A percentile compares a stretch with the other conserved stretches of the same genome.
phyloP scores from a whole-genome alignment of 179 eudicot species.

The Silene noctiflora region DNA sequence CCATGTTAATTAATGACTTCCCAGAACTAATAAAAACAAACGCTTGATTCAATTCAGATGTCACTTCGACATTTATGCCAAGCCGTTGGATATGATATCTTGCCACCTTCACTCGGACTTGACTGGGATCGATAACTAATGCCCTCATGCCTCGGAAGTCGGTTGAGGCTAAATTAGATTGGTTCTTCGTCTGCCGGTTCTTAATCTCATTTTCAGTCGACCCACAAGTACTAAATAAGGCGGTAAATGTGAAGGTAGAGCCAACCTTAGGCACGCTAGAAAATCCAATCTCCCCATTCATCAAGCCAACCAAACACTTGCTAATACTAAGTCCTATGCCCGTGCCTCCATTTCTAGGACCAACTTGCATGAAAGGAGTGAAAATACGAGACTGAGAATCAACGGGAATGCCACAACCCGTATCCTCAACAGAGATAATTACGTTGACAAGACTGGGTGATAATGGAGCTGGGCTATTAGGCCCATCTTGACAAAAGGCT shows the following conservation, averaged over 20 bases:
- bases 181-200: slow-evolving; percentile 34
- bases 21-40: slow-evolving; percentile 33
- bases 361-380: slow-evolving; percentile 84
- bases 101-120: slow-evolving; percentile 70
- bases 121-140: slow-evolving; percentile 59
- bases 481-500: slow-evolving; percentile 39
- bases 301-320: slow-evolving; percentile 77
- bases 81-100: slow-evolving; percentile 71
- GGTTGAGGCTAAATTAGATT: slow-evolving; percentile 35
- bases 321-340: slow-evolving; percentile 90
- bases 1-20: slow-evolving; percentile 37
- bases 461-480: slow-evolving; percentile 18
- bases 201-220: slow-evolving; percentile 36
- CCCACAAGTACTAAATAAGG: slow-evolving; percentile 40
- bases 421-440: slow-evolving; percentile 77
- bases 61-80: slow-evolving; percentile 64
- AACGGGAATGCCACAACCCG: slow-evolving; percentile 72
- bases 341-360: slow-evolving; percentile 68
- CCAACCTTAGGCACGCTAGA: slow-evolving; percentile 53
- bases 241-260: slow-evolving; percentile 74
- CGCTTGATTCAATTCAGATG: slow-evolving; percentile 48
- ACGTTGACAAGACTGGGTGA: slow-evolving; percentile 46
- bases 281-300: slow-evolving; percentile 79
- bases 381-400: slow-evolving; percentile 69
- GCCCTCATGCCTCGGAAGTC: slow-evolving; percentile 69